Percentiles rank a stretch among this genome's conserved stretches.
Conservation (phyloP, 2,329 filamentous ascomycete genomes). For the Trichoderma aggressivum region DNA sequence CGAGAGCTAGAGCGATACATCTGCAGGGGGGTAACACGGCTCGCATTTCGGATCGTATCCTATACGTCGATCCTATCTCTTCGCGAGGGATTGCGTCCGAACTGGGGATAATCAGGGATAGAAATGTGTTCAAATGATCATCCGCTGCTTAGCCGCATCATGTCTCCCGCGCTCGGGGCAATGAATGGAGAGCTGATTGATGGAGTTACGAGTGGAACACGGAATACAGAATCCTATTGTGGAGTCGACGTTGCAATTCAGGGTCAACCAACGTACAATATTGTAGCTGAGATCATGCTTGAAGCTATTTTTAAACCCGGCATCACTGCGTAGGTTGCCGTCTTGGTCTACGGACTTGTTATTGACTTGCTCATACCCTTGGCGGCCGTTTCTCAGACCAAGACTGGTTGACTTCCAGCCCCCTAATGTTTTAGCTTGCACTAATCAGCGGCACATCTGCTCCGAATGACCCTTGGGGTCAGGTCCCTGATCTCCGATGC, state of each 20-base stretch:
- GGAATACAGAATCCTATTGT: background rate
- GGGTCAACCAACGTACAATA: background rate
- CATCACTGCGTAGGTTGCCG: background rate
- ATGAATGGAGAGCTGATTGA: background rate
- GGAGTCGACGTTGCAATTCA: background rate
- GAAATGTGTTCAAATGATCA: background rate
- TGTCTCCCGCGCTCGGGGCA: background rate
- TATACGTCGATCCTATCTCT: background rate
- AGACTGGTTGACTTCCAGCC: background rate
- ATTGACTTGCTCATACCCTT: background rate
- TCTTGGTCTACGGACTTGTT: background rate
- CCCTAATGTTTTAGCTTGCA: background rate
- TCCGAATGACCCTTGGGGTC: background rate
- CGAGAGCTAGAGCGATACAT: background rate
- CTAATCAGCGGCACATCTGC: background rate
- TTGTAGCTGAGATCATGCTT: background rate
- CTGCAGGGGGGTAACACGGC: constrained; percentile 3
- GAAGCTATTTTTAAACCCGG: background rate
- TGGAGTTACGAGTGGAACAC: background rate
- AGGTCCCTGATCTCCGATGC: background rate
- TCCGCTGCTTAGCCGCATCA: background rate
- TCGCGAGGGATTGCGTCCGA: background rate
- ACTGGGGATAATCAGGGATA: background rate
- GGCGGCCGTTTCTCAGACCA: background rate
- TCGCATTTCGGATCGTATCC: background rate